Evolutionary conservation across 768 basidiomycete species (phyloP).

Genomic region (Boletus sp.): DNA sequence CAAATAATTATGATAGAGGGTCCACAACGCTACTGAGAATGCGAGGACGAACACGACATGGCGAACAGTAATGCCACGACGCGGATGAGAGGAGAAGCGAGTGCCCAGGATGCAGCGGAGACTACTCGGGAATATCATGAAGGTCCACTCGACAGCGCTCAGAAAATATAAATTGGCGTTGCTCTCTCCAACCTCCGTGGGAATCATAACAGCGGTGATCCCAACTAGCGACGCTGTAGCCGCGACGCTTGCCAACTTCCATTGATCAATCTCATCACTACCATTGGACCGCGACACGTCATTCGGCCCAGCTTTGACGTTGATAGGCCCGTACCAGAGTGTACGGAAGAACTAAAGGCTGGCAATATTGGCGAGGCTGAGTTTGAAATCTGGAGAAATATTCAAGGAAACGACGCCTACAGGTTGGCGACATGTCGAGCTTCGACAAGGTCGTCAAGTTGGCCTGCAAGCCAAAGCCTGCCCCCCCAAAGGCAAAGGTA

Average conservation of each 20-base stretch:
- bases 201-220: neutral
- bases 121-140: conserved; percentile 6
- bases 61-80: conserved; percentile 22
- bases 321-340: neutral
- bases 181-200: neutral
- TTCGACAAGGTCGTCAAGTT: conserved; percentile 92
- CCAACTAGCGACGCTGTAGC: no score
- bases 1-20: conserved; percentile 13
- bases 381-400: conserved; percentile 25
- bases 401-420: conserved; percentile 6
- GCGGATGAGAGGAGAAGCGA: neutral
- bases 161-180: neutral
- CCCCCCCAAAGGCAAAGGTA: conserved; percentile 94
- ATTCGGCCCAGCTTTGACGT: neutral
- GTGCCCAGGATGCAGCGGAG: neutral
- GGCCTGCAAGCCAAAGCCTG: conserved; percentile 96
- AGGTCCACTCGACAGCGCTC: neutral
- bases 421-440: conserved; percentile 52
- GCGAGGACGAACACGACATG: conserved; percentile 18
- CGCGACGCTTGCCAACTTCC: neutral
- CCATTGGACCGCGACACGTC: neutral
- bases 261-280: neutral
- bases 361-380: conserved; percentile 15
- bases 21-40: conserved; percentile 16
- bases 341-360: neutral